Evolutionary conservation across 2,329 filamentous ascomycete species (phyloP), one percentile per base, ranked within the genome.

Genomic region (Sphaceloma murrayae): DNA sequence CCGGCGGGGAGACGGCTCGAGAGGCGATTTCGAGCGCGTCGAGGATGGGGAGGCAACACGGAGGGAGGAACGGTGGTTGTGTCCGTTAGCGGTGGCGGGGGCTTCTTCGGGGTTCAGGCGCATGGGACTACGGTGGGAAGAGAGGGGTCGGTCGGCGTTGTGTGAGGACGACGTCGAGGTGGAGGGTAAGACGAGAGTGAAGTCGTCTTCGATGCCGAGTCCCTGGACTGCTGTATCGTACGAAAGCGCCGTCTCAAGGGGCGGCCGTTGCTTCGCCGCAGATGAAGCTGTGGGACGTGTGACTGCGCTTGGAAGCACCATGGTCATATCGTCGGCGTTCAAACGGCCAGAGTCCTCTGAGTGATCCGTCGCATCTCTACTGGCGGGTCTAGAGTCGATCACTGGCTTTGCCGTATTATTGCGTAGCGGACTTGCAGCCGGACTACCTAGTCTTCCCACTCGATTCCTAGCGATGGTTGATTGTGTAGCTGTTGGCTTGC

Each of bases 181-280:
- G 63, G 49, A 46, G 2, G 69, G 70, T 32, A 73, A 58, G 5
- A 72, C 67, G 64, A 72, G 70, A 3, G 68, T 72, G 49, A 72
- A 71, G 43, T 67, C 67, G 22, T 70, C 68, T 11, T 70, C 66
- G 18, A 66, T 67, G 10, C 56, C 59, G 18, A 60, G 40, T 8
- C 46, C 47, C 7, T 53, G 54, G 5, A 58, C 64, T 49, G 51
- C 62, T 45, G 57, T 63, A 45, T 69, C 67, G 22, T 65, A 57
- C 16, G 59, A 59, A 27, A 56, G 56, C 8, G 62, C 62, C 48
- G 62, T 60, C 14, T 63, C 63, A 16, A 65, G 48, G 2, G 57
- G 62, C 19, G 63, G 60, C 34, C 65, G 56, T 32, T 45, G 30
- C 16, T 45, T 45, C 2, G 42, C 42, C 17, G 42, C 42, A 6